These are phyloP conservation scores for Phylloporus sp. DNA, from an alignment of 768 basidiomycete genomes.

Conservation along the genomic window DNA sequence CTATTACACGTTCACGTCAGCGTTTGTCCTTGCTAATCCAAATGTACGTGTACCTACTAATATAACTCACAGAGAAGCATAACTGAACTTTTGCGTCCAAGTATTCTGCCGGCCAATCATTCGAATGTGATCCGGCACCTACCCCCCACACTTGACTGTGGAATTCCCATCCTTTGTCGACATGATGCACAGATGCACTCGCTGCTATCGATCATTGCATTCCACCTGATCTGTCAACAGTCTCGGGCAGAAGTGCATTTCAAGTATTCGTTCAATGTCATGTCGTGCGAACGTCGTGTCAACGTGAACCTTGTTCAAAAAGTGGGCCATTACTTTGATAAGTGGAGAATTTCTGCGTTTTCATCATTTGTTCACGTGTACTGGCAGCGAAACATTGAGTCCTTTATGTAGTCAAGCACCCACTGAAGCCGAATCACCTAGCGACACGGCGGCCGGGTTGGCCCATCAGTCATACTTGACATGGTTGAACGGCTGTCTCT, in stretches of 20 bases:
- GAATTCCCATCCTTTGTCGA: conserved; percentile 6
- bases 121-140: background rate
- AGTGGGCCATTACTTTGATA: background rate
- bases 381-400: conserved; percentile 1
- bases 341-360: background rate
- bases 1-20: background rate
- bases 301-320: background rate
- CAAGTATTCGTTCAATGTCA: background rate
- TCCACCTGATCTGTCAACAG: background rate
- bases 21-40: background rate
- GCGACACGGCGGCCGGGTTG: background rate
- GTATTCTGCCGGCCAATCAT: background rate
- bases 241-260: background rate
- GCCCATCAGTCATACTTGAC: background rate
- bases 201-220: background rate
- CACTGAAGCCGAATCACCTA: background rate
- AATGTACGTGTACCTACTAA: no score
- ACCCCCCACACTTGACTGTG: background rate
- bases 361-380: background rate
- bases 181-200: background rate
- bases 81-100: background rate
- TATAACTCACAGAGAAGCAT: background rate
- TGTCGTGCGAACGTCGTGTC: background rate
- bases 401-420: background rate
- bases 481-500: background rate